These are phyloP conservation scores for Geoglossum cookeanum DNA, from an alignment of 2,329 filamentous ascomycete genomes.

Conservation along the genomic window DNA sequence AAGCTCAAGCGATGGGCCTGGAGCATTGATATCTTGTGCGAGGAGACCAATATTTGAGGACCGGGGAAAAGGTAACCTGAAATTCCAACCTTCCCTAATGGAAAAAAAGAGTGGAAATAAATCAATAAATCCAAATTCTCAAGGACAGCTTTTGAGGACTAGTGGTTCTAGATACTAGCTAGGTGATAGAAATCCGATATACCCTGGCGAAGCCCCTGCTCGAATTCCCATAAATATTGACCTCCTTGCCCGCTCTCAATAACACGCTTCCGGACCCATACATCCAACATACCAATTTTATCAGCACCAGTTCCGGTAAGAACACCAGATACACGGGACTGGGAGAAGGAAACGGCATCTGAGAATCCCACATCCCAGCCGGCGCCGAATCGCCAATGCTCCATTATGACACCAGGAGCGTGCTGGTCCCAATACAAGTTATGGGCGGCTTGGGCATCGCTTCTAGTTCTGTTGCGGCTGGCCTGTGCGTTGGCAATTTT, in stretches of 20 bases:
- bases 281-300: slow-evolving; percentile 35
- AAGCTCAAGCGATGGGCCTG: neutral
- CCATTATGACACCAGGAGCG: slow-evolving; percentile 25
- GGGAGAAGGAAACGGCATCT: slow-evolving; percentile 35
- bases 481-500: slow-evolving; percentile 22
- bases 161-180: neutral
- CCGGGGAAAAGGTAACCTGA: neutral
- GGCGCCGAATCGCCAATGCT: slow-evolving; percentile 34
- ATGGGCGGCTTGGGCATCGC: slow-evolving; percentile 24
- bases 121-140: too few relatives aligned
- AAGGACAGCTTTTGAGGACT: neutral
- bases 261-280: slow-evolving; percentile 38
- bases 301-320: slow-evolving; percentile 23
- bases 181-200: slow-evolving; percentile 11
- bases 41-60: neutral
- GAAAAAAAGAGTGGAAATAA: too few relatives aligned
- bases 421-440: slow-evolving; percentile 30
- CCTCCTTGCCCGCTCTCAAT: slow-evolving; percentile 30
- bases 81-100: neutral
- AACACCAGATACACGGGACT: slow-evolving; percentile 18
- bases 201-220: slow-evolving; percentile 29
- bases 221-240: slow-evolving; percentile 28
- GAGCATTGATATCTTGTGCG: neutral
- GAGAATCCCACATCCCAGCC: slow-evolving; percentile 36
- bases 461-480: slow-evolving; percentile 19